Percentiles rank a stretch among this genome's conserved stretches.
phyloP scores from a whole-genome alignment of 75 land plant species.

The Isoetes taiwanensis region DNA sequence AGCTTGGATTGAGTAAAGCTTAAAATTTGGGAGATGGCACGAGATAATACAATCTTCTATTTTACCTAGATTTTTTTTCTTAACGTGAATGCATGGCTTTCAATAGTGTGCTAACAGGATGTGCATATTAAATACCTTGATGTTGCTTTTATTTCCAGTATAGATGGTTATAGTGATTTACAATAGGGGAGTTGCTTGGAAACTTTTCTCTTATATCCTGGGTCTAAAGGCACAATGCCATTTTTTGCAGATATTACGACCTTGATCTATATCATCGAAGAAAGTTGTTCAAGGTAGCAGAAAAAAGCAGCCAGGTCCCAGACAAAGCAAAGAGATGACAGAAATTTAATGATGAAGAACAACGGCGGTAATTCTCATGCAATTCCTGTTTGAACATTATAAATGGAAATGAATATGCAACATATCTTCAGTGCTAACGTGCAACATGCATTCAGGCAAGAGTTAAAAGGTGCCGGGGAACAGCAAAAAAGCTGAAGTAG shows the following conservation, averaged over 20 bases:
- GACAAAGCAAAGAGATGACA: slow-evolving; percentile 50
- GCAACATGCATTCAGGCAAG: slow-evolving; percentile 38
- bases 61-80: too few species aligned
- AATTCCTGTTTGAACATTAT: background rate
- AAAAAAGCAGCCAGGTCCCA: slow-evolving; percentile 33
- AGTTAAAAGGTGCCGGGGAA: slow-evolving; percentile 57
- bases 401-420: background rate
- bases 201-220: too few species aligned
- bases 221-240: background rate
- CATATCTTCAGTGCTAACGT: background rate
- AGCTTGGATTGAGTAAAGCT: too few species aligned
- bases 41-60: too few species aligned
- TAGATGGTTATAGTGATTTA: too few species aligned
- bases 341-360: slow-evolving; percentile 95
- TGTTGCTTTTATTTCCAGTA: too few species aligned
- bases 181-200: too few species aligned
- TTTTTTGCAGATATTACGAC: slow-evolving; percentile 57
- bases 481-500: slow-evolving; percentile 58
- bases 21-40: too few species aligned
- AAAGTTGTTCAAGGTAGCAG: slow-evolving; percentile 51
- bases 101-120: too few species aligned
- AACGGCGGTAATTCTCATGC: slow-evolving; percentile 45
- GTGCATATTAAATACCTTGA: too few species aligned
- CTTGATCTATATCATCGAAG: slow-evolving; percentile 76
- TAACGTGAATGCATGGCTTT: too few species aligned